Evolutionary conservation across 1,284 basidiomycete species (phyloP).

Genomic region (Cryptococcus sp.): DNA sequence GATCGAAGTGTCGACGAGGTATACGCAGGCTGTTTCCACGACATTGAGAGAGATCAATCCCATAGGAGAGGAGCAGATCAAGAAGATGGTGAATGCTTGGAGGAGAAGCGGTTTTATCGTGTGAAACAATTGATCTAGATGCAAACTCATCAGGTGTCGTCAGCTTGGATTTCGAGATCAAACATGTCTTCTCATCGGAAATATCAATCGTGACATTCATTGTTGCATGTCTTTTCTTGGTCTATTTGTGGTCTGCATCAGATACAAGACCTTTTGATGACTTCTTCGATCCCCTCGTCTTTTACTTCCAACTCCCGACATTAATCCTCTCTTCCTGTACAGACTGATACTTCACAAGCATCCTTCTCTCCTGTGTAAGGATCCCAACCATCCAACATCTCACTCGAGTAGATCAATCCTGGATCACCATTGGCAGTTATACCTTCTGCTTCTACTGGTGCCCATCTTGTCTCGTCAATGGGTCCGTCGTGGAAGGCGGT

Average conservation of each 20-base stretch:
- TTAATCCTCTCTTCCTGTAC: constrained; percentile 18
- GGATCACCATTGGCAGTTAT: constrained; percentile 29
- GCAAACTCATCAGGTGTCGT: too few species aligned
- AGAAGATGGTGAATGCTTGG: constrained; percentile 26
- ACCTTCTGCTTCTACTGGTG: constrained; percentile 32
- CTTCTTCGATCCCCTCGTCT: background rate
- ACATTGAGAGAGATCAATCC: constrained; percentile 10
- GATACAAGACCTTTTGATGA: background rate
- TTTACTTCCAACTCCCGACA: background rate
- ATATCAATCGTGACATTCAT: background rate
- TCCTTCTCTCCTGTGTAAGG: constrained; percentile 40
- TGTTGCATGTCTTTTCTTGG: background rate
- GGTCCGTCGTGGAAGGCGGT: constrained; percentile 32
- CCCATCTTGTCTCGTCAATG: constrained; percentile 34
- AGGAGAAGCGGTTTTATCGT: constrained; percentile 15
- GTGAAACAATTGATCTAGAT: background rate
- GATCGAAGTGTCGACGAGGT: constrained; percentile 11
- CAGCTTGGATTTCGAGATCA: too few species aligned
- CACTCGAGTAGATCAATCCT: constrained; percentile 25
- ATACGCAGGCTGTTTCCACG: constrained; percentile 12
- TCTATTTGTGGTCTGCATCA: background rate
- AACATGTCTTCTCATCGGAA: too few species aligned
- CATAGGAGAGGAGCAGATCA: constrained; percentile 10
- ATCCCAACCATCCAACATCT: constrained; percentile 37
- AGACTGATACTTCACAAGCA: constrained; percentile 37